Evolutionary conservation across 2,329 filamentous ascomycete species (phyloP).

Genomic region (Fusarium brevicatenulatum): DNA sequence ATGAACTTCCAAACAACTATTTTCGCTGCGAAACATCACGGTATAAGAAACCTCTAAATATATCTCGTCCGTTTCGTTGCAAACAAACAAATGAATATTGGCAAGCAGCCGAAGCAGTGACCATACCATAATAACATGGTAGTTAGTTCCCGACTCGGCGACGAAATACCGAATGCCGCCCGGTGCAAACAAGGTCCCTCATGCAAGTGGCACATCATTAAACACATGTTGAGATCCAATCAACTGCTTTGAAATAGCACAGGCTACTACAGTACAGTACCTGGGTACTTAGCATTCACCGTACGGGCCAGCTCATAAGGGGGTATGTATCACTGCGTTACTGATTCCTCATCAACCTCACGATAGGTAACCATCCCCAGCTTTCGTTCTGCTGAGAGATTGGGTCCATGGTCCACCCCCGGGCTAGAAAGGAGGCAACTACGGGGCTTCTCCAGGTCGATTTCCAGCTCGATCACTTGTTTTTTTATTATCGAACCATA

Average conservation of each 20-base stretch:
- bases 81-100: neutral
- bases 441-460: constrained; percentile 5
- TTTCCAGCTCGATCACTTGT: neutral
- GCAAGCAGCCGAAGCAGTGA: neutral
- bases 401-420: constrained; percentile 11
- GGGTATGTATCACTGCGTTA: neutral
- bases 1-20: neutral
- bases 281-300: neutral
- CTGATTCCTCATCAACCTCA: neutral
- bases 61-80: neutral
- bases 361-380: constrained; percentile 4
- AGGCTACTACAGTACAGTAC: neutral
- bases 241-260: neutral
- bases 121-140: constrained; percentile 1
- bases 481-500: constrained; percentile 14
- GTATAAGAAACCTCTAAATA: neutral
- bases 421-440: constrained; percentile 16
- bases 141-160: constrained; percentile 27
- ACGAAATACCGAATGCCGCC: constrained; percentile 36
- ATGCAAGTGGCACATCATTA: constrained; percentile 29
- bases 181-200: constrained; percentile 4
- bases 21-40: constrained; percentile 3
- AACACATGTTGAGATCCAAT: constrained; percentile 38
- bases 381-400: constrained; percentile 17
- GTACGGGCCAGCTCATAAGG: constrained; percentile 4